Evolutionary conservation across 495 filamentous ascomycete species (phyloP), one percentile per base, ranked within the genome.

Genomic region (Podospora comata): DNA sequence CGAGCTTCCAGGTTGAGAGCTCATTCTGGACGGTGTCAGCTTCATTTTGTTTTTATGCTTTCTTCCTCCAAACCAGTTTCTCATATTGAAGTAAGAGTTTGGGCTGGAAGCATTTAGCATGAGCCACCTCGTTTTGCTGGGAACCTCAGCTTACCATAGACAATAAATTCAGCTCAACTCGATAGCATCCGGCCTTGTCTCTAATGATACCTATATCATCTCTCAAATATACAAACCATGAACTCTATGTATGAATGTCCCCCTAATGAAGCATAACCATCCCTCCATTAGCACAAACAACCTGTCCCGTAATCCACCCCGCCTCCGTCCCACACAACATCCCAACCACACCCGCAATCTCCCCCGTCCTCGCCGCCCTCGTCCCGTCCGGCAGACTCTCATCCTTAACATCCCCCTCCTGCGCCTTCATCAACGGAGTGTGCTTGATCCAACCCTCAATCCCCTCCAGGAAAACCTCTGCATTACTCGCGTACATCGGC

Each of bases 271-370:
- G 75, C 78, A 90, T 86, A 67, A 81, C 82, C 86, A 95, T 90
- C 5, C 92, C 92, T 2, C 92, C 92, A 76, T 96, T 96, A n/a
- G 91, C 91, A 78, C 89, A 91, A 2, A 97, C 86, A 59, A 96
- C 89, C 74, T 89, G 90, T 1, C 93, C 94, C 1, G 93, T 97
- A 77, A 87, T 90, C 91, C 91, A 96, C 16, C 78, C 84, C 4
- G 84, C 84, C 73, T 97, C 93, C 28, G 82, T 80, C 1, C 83
- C 85, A 73, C 91, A 94, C 56, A 97, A 77, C 91, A 95, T 96
- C 2, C 87, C 91, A 59, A 97, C 91, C 1, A 94, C 84, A 0
- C 92, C 93, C 4, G 92, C 93, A 78, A 97, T 84, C 83, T 97
- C 94, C 64, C 81, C 73, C 23, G 86, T 86, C 74, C 91, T 91